Evolutionary conservation across 1,284 basidiomycete species (phyloP), one percentile per base, ranked within the genome.

Genomic region (Rhodotorula sp.): DNA sequence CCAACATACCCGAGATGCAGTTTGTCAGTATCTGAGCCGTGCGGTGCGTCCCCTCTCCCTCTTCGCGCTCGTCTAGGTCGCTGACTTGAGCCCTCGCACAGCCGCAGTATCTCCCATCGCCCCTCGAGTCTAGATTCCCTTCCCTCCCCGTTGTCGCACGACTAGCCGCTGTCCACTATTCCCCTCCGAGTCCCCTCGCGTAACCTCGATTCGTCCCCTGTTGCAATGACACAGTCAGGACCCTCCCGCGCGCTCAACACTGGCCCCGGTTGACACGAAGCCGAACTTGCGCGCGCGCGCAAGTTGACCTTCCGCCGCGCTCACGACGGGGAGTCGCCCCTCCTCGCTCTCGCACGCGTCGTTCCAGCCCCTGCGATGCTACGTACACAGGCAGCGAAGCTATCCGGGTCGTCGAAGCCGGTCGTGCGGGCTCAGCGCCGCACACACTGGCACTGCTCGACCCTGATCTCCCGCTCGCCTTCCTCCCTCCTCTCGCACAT

Each of bases 381-480:
- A 7, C 58, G 26, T 11, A 15, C 5, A 7, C 47, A 47, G 6
- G 20, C 48, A 7, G 10, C 24, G 20, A 18, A 28, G 16, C 10
- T 24, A 2, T 5, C 28, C 13, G 16, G 28, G 11, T 9, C n/a
- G 2, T 24, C 6, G 13, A 13, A 9, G 13, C 15, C 28, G 20
- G 0, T 26, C 47, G 4, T 7, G 13, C 2, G n/a, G 2, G 9
- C 20, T 3, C 61, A 46, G 16, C 53, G 53, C 13, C 59, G 64
- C 11, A 44, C 53, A 2, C 30, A 67, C n/a, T 71, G 70, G 70
- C 55, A 54, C 13, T 59, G 54, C 31, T 31, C 64, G 20, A 71
- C 70, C 8, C 48, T 65, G 37, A 53, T 64, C 46, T 68, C 67
- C 20, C 22, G 47, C 28, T 57, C 53, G 28, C 58, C 63, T 6